These are phyloP conservation scores for Fusarium foetens DNA, from an alignment of 2,329 filamentous ascomycete species.

Conservation along the genomic window DNA sequence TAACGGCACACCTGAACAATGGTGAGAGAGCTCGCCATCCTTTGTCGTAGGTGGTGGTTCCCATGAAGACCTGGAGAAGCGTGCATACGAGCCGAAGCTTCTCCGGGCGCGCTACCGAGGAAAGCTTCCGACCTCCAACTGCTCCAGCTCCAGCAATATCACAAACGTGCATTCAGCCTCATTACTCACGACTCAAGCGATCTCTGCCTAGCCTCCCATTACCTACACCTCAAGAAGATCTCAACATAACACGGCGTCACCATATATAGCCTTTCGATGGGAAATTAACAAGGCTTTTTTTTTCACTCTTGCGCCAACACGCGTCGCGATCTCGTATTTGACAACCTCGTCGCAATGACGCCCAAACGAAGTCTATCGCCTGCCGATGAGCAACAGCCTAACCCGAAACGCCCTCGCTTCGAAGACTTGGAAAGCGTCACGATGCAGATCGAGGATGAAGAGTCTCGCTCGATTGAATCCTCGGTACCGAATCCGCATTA, in stretches of 20 bases:
- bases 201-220: neutral
- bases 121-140: slow-evolving; percentile 5
- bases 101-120: slow-evolving; percentile 11
- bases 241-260: no score
- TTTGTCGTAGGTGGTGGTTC: neutral
- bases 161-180: neutral
- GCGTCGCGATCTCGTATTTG: neutral
- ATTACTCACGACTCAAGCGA: neutral
- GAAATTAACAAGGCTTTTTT: neutral
- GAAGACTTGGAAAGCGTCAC: slow-evolving; percentile 5
- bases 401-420: slow-evolving; percentile 47
- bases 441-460: slow-evolving; percentile 26
- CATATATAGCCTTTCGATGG: neutral
- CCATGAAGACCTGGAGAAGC: neutral
- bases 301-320: neutral
- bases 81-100: slow-evolving; percentile 31
- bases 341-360: slow-evolving; percentile 41
- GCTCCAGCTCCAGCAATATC: slow-evolving; percentile 6
- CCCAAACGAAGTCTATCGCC: slow-evolving; percentile 53
- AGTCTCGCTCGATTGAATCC: slow-evolving; percentile 31
- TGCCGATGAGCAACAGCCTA: slow-evolving; percentile 41
- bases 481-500: slow-evolving; percentile 46
- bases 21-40: neutral
- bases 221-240: neutral
- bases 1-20: neutral